Evolutionary conservation across 495 filamentous ascomycete species (phyloP).

Genomic region (Eremomyces bilateralis): DNA sequence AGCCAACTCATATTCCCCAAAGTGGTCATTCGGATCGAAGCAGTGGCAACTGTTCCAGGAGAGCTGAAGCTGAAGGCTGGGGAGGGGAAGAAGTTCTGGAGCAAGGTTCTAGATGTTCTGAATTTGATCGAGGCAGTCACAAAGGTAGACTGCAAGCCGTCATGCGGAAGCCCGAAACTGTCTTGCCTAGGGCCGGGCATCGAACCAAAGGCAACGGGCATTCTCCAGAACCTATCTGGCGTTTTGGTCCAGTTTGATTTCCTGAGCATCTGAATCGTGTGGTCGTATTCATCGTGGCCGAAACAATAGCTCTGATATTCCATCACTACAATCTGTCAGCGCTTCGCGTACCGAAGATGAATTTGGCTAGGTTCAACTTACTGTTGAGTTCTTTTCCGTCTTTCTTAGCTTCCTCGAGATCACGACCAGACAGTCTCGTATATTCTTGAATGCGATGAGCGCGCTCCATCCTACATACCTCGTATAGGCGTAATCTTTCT

Average conservation of each 20-base stretch:
- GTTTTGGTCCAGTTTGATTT: conserved; percentile 24
- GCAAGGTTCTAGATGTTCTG: conserved; percentile 32
- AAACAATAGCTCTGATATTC: conserved; percentile 32
- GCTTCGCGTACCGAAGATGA: too few species aligned
- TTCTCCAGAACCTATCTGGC: conserved; percentile 25
- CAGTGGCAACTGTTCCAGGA: conserved; percentile 23
- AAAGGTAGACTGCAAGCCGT: conserved; percentile 23
- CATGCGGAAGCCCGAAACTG: conserved; percentile 12
- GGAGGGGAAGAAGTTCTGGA: conserved; percentile 30
- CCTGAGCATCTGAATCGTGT: conserved; percentile 27
- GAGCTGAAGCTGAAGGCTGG: conserved; percentile 10
- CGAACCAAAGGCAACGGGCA: conserved; percentile 34
- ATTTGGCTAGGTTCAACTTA: too few species aligned
- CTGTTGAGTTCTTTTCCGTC: too few species aligned
- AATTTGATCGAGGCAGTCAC: conserved; percentile 32
- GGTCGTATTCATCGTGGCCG: conserved; percentile 36
- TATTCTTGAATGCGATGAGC: too few species aligned
- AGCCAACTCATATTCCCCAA: conserved; percentile 32
- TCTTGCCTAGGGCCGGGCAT: conserved; percentile 31
- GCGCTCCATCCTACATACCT: too few species aligned
- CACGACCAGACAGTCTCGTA: too few species aligned
- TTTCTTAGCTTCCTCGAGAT: too few species aligned
- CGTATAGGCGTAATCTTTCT: conserved; percentile 29
- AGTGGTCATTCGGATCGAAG: conserved; percentile 26
- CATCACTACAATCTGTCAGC: conserved; percentile 26